A percentile compares a stretch with the other conserved stretches of the same genome.
These are phyloP conservation scores for Dissophora globulifera DNA, from an alignment of 192 early-diverging fungal species.

Conservation along the genomic window DNA sequence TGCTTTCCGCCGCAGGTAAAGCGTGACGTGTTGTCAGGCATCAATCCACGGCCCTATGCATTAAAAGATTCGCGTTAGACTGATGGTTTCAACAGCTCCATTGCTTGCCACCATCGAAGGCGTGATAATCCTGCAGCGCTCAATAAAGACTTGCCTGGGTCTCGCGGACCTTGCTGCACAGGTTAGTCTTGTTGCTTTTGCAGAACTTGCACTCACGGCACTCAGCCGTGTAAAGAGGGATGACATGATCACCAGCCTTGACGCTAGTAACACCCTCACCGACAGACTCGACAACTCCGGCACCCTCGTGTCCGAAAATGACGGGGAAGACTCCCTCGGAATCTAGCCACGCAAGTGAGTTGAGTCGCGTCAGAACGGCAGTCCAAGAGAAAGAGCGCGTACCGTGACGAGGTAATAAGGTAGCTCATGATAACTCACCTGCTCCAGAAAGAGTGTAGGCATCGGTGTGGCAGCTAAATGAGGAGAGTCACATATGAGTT, in stretches of 20 bases:
- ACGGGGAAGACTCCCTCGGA: slow-evolving; percentile 84
- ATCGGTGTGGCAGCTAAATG: slow-evolving; percentile 83
- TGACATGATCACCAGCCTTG: slow-evolving; percentile 92
- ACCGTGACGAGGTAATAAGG: too few relatives aligned
- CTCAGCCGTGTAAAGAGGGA: slow-evolving; percentile 92
- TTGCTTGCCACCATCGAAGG: too few relatives aligned
- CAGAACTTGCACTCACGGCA: slow-evolving; percentile 98
- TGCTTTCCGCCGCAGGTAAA: slow-evolving; percentile 91
- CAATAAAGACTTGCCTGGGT: slow-evolving; percentile 73
- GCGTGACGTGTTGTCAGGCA: slow-evolving; percentile 93
- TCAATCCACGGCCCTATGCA: slow-evolving; percentile 86
- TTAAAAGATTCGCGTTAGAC: not conserved
- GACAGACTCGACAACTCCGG: slow-evolving; percentile 94
- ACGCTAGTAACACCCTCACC: slow-evolving; percentile 96
- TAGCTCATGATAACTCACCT: too few relatives aligned
- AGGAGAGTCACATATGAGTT: not conserved
- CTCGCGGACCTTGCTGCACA: slow-evolving; percentile 89
- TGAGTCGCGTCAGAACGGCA: too few relatives aligned
- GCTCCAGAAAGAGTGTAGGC: slow-evolving; percentile 93
- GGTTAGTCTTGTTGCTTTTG: slow-evolving; percentile 96
- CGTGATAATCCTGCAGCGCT: too few relatives aligned
- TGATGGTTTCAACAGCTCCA: too few relatives aligned
- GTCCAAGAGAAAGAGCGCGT: too few relatives aligned
- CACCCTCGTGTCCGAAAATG: slow-evolving; percentile 97
- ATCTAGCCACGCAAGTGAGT: slow-evolving; percentile 55